Conservation (phyloP, 257 asterid species). For the Penstemon newberryi region DNA sequence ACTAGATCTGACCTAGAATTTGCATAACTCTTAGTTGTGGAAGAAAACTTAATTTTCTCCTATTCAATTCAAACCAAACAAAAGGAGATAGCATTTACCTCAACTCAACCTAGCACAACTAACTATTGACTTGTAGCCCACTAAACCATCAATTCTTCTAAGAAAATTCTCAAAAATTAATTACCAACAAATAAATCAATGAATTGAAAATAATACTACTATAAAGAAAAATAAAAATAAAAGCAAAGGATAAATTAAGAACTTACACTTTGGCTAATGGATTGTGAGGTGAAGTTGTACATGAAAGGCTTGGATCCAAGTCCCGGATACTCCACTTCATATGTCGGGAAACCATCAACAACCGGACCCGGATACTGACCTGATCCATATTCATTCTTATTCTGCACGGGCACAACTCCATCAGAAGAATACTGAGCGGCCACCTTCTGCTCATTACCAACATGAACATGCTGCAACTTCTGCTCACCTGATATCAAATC, state of each 20-base stretch:
- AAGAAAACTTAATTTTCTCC: neutral
- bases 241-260: neutral
- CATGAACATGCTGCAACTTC: conserved; percentile 34
- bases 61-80: neutral
- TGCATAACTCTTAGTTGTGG: too few relatives aligned
- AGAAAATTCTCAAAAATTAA: neutral
- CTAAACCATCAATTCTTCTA: neutral
- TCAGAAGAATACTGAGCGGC: conserved; percentile 41
- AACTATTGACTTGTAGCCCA: too few relatives aligned
- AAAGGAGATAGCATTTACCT: neutral
- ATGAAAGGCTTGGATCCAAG: conserved; percentile 55
- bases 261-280: conserved; percentile 84
- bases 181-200: too few relatives aligned
- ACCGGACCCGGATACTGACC: conserved; percentile 56
- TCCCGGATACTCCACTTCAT: conserved; percentile 47
- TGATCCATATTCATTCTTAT: conserved; percentile 38
- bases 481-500: conserved; percentile 49
- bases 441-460: conserved; percentile 22
- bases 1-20: too few relatives aligned
- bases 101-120: neutral
- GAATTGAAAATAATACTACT: too few relatives aligned
- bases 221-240: neutral
- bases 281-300: conserved; percentile 79
- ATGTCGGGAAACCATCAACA: conserved; percentile 75
- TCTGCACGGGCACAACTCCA: conserved; percentile 76